Conservation (phyloP, 495 filamentous ascomycete genomes). For the Neurospora sublineolata region DNA sequence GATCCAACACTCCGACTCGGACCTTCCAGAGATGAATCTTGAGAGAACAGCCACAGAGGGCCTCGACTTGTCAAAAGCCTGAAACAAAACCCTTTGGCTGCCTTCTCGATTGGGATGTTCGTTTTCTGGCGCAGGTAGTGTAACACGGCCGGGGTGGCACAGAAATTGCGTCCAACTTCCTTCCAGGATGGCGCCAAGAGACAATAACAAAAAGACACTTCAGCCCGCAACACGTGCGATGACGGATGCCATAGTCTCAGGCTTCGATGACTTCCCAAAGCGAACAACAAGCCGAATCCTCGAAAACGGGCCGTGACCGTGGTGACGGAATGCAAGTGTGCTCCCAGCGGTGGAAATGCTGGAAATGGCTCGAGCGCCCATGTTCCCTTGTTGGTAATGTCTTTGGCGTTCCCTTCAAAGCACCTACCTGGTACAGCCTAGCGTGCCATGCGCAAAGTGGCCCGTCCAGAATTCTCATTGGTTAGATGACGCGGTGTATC, state of each 20-base stretch:
- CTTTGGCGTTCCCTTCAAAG: conserved; percentile 14
- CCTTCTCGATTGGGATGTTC: conserved; percentile 4
- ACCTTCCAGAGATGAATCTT: neutral
- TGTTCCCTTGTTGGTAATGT: neutral
- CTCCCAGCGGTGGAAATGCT: neutral
- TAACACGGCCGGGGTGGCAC: neutral
- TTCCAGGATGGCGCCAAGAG: neutral
- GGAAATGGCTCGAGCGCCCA: neutral
- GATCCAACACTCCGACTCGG: neutral
- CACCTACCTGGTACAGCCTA: conserved; percentile 30
- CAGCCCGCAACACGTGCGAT: neutral
- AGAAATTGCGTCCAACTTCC: neutral
- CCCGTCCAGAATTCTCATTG: neutral
- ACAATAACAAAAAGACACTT: neutral
- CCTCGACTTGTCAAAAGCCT: neutral
- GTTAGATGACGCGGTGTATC: neutral
- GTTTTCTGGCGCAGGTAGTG: neutral
- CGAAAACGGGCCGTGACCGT: neutral
- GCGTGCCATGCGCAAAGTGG: conserved; percentile 17
- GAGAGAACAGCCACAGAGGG: neutral
- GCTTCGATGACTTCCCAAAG: neutral
- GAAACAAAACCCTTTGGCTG: neutral
- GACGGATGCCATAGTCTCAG: neutral
- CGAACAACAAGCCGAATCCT: neutral
- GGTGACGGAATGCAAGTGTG: neutral